phyloP scores from a whole-genome alignment of 2,329 filamentous ascomycete genomes.

The Pseudogymnoascus pannorum region DNA sequence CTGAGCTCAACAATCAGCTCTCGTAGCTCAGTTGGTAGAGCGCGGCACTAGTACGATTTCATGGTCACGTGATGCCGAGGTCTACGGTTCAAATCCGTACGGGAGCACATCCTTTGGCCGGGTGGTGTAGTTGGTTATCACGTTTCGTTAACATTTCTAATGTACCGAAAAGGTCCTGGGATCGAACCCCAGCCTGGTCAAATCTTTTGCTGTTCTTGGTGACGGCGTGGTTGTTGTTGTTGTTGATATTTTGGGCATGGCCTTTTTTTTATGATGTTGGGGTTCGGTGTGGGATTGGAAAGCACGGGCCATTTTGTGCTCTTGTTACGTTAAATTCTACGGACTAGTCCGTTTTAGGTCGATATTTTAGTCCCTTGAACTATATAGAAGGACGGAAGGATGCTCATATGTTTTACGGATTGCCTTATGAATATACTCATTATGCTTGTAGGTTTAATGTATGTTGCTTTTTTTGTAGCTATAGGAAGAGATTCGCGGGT shows the following conservation, averaged over 20 bases:
- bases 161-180: conserved; percentile 7
- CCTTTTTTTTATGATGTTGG: no score
- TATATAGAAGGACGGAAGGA: background rate
- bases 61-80: no score
- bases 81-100: conserved; percentile 9
- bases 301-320: background rate
- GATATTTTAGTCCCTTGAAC: background rate
- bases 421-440: background rate
- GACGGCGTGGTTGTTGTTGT: background rate
- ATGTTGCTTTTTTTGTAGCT: background rate
- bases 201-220: background rate
- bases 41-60: conserved; percentile 9
- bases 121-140: conserved; percentile 9
- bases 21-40: conserved; percentile 11
- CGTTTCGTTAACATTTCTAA: conserved; percentile 7
- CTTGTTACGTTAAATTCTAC: background rate
- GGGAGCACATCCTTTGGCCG: background rate
- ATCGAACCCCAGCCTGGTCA: conserved; percentile 9
- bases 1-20: conserved; percentile 1
- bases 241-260: no score
- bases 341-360: background rate
- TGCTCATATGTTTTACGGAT: background rate
- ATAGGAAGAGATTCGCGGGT: no score
- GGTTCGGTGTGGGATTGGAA: background rate
- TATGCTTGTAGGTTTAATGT: background rate